Evolutionary conservation across 352 stramenopile genomes (phyloP).

Genomic region (Globisporangium alternatum): DNA sequence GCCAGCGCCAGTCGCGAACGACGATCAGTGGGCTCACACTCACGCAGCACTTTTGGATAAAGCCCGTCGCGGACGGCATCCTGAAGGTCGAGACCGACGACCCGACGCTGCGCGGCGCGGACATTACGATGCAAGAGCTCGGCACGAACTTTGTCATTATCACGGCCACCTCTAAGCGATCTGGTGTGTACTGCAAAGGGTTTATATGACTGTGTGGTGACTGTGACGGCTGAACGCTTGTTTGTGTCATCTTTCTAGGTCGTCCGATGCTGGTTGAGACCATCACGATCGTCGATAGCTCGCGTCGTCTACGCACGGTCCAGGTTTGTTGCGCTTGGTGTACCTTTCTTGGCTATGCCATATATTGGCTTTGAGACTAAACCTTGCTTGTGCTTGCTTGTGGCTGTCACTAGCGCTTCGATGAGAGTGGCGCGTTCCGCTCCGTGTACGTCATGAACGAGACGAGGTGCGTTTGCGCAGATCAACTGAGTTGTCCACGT

Average conservation of each 20-base stretch:
- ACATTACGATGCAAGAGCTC: conserved; percentile 87
- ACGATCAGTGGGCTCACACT: conserved; percentile 84
- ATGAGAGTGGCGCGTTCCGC: conserved; percentile 81
- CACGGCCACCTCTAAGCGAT: conserved; percentile 84
- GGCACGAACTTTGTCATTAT: conserved; percentile 79
- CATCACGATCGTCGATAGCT: conserved; percentile 80
- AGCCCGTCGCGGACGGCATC: conserved; percentile 82
- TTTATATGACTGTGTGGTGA: background rate
- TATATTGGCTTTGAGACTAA: background rate
- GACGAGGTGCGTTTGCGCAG: conserved; percentile 34
- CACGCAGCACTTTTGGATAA: conserved; percentile 89
- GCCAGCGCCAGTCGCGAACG: conserved; percentile 79
- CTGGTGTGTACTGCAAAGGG: conserved; percentile 29
- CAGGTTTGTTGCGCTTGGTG: conserved; percentile 27
- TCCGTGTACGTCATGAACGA: conserved; percentile 90
- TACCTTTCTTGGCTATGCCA: background rate
- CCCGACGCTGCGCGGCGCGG: conserved; percentile 62
- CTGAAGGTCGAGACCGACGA: conserved; percentile 87
- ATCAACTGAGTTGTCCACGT: background rate
- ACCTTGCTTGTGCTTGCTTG: background rate
- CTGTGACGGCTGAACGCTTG: background rate
- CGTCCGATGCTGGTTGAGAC: conserved; percentile 82
- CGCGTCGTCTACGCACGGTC: conserved; percentile 76
- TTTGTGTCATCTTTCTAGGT: conserved; percentile 23
- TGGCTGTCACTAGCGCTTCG: conserved; percentile 49